Base-by-base conservation (phyloP, 805 yeast species). In the Komagataella populi region DNA sequence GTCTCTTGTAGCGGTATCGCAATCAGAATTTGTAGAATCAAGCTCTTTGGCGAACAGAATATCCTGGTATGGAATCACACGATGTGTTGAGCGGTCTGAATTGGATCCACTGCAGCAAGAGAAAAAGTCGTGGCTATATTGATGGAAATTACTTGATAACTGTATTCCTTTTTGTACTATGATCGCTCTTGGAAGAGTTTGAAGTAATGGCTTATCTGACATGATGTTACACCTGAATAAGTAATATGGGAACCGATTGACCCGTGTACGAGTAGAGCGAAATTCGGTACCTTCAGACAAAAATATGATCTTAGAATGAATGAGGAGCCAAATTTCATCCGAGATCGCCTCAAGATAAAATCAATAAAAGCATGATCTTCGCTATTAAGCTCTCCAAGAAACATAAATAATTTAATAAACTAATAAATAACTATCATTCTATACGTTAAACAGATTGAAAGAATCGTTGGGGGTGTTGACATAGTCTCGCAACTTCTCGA, bases 401-500 rank as follows among this genome's bases (percentile, higher is more conserved):
- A 10, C 12, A 44, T 44, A 44, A 44, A 44, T 44, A 44, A 18
- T 2, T 44, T 14, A 44, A 12, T 44, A 44, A 30, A 36, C 20
- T 16, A 17, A 18, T 48, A 48, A 24, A 22, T 48, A 44, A 36
- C 12, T 16, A 23, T 23, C 17, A 43, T 24, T 58, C 61, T 51
- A 64, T 50, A 53, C 39, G 39, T 63, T 62, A 36, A 65, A 58
- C 51, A 66, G 55, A 52, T 65, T 67, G 46, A 64, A 55, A 43
- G 62, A 59, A 54, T 63, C 56, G 55, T 58, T 62, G 23, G 70
- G 70, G 24, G 68, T 59, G 56, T 66, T 65, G 49, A 68, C 71
- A 54, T 59, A 66, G 50, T 60, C 65, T 55, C 70, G 60, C 49
- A 68, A 58, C 53, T 66, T 68, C 39, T 56, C 60, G 46, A 68